These are phyloP conservation scores for Pythium aquatile DNA, from an alignment of 352 stramenopile species.

Conservation along the genomic window DNA sequence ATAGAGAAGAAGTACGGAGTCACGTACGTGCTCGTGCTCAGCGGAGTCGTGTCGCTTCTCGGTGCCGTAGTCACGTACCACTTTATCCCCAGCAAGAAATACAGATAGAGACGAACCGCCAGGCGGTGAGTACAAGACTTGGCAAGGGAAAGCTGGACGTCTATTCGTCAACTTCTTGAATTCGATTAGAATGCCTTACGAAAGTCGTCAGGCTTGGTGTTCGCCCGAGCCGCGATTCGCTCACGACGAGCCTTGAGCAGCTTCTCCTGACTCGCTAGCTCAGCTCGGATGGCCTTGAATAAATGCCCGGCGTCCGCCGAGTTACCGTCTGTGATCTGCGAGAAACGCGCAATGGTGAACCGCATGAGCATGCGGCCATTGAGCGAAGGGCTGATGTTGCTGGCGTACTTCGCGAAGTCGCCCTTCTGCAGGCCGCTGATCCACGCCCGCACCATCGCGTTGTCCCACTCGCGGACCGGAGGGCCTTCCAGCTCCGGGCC, in stretches of 20 bases:
- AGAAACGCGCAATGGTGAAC: conserved; percentile 61
- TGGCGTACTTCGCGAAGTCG: conserved; percentile 48
- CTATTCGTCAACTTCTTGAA: no score
- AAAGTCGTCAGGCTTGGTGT: conserved; percentile 5
- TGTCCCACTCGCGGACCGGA: conserved; percentile 63
- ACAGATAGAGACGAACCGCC: conserved; percentile 19
- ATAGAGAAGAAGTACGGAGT: conserved; percentile 63
- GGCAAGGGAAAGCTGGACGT: neutral
- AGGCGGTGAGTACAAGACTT: neutral
- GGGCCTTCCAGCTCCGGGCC: conserved; percentile 34
- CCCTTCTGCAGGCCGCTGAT: conserved; percentile 46
- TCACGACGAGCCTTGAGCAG: conserved; percentile 48
- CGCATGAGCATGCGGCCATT: conserved; percentile 60
- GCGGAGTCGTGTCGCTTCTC: conserved; percentile 53
- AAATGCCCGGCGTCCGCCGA: conserved; percentile 48
- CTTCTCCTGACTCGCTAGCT: conserved; percentile 55
- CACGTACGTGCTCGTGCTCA: conserved; percentile 54
- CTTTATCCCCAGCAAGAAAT: conserved; percentile 57
- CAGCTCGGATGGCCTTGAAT: conserved; percentile 56
- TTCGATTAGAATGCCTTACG: neutral
- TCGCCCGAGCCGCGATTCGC: conserved; percentile 35
- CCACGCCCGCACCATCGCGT: conserved; percentile 51
- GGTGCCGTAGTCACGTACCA: conserved; percentile 60
- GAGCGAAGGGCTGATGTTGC: conserved; percentile 43
- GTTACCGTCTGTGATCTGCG: conserved; percentile 69